Base-by-base conservation (phyloP, 23 red algal genomes). In the Gracilaria domingensis region DNA sequence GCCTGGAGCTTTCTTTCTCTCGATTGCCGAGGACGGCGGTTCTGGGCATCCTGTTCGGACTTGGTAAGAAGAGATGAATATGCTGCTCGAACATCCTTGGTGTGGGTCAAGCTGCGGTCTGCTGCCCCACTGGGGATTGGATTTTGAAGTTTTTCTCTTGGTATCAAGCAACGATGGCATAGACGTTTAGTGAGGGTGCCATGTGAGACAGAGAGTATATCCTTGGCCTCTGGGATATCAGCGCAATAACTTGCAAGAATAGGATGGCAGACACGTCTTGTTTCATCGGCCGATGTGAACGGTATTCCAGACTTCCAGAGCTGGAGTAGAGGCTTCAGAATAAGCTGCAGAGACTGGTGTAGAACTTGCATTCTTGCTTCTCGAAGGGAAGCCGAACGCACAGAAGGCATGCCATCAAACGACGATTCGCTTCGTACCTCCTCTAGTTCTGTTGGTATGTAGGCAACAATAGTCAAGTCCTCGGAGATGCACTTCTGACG, bases 281-380 rank as follows among this genome's bases (percentile, higher is more conserved):
- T 62, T 30, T 30, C 24, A 62, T 29, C 59, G 2, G 59, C 59
- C 4, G 59, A 62, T 29, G 59, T 62, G 24, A 62, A 62, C 4
- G 24, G 23, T 2, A 62, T 2, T 24, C 59, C 24, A 62, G 4
- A 30, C 59, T 62, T 62, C 59, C 59, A 62, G 29, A 62, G 59
- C 26, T 12, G 24, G 59, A 62, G 4, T 30, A 73, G 2, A 8
- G 67, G 67, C 20, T 73, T 35, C 23, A 73, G 24, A 29, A 73
- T 40, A 35, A 44, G 33, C 21, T 73, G 12, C 17, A 73, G 67
- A 40, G 34, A n/a, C 6, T 73, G 67, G 21, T 73, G 67, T 17
- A 73, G 8, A n/a, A 73, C n/a, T 73, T 73, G 20, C 67, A 73
- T 73, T 73, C 67, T 73, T n/a, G 67, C 38, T 21, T 37, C 38